These are phyloP conservation scores for Zea mays DNA, from an alignment of 176 grass and related monocot genomes.

Conservation along the genomic window Zm-B73-REFERENCE-NAM-5.0 NC_050098.1:8570501-8571000, in stretches of 20 bases:
- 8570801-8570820: not conserved
- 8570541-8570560: not conserved
- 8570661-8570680: slow-evolving; percentile 52
- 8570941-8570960: slow-evolving; percentile 49
- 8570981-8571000: slow-evolving; percentile 64
- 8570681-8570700: slow-evolving; percentile 56
- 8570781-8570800: not conserved
- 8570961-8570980: slow-evolving; percentile 45
- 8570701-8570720: slow-evolving; percentile 13
- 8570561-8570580: not conserved
- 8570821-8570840: slow-evolving; percentile 44
- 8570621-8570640: slow-evolving; percentile 46
- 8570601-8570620: slow-evolving; percentile 53
- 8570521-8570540: not conserved
- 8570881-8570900: slow-evolving; percentile 1
- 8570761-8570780: not conserved
- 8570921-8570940: not conserved
- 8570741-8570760: not conserved
- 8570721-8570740: not conserved
- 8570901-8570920: slow-evolving; percentile 11
- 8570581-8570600: not conserved
- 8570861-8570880: slow-evolving; percentile 53
- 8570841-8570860: slow-evolving; percentile 70
- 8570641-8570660: slow-evolving; percentile 67
- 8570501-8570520: not conserved